Evolutionary conservation across 2,329 filamentous ascomycete species (phyloP).

Genomic region (Aureobasidium melanogenum): DNA sequence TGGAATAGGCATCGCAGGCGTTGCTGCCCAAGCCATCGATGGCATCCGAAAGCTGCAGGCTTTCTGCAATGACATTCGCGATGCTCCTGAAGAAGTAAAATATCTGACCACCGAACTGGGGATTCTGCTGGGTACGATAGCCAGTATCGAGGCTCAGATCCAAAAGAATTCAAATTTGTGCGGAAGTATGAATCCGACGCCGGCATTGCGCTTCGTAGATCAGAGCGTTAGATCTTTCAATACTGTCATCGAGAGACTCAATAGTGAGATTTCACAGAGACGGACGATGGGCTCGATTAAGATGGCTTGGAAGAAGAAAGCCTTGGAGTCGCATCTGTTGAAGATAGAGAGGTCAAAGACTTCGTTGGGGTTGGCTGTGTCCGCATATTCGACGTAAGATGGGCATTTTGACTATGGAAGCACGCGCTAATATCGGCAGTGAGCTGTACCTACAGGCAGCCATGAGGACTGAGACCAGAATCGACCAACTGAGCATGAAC

Average conservation of each 20-base stretch:
- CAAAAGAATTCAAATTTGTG: not conserved
- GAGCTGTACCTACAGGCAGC: not conserved
- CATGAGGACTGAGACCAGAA: not conserved
- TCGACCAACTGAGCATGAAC: not conserved
- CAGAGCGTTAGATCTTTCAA: not conserved
- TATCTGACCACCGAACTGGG: not conserved
- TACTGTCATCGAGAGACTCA: not conserved
- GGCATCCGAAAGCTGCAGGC: not conserved
- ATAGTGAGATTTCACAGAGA: not conserved
- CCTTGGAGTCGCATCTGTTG: not conserved
- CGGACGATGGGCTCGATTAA: not conserved
- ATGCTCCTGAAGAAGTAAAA: not conserved
- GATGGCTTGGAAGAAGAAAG: not conserved
- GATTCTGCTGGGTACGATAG: not conserved
- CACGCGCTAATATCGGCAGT: not conserved
- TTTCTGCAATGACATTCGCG: not conserved
- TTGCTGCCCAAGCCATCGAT: not conserved
- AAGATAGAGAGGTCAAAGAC: not conserved
- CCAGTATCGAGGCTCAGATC: not conserved
- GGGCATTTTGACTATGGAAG: not conserved
- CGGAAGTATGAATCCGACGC: not conserved
- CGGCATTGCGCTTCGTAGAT: not conserved
- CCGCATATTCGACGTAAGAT: not conserved
- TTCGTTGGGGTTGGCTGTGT: not conserved
- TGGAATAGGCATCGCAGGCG: not conserved